Evolutionary conservation across 345 rosid genomes (phyloP).

Genomic region (Eucalyptus sideroxylon): DNA sequence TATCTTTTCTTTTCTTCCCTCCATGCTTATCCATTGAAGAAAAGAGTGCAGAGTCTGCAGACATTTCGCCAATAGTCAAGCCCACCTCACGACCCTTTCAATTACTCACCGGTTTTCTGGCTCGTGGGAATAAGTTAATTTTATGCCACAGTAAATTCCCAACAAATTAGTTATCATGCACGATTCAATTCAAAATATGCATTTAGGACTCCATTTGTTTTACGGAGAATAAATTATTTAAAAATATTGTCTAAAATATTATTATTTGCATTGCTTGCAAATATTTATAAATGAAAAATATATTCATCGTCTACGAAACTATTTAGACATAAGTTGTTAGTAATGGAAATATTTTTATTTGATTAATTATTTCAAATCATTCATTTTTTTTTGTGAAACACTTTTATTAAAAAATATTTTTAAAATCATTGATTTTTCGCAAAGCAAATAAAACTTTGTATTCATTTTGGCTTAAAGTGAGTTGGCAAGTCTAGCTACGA

Average conservation of each 20-base stretch:
- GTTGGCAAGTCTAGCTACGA: not conserved
- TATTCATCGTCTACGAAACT: accelerated
- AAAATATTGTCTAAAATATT: too few species aligned
- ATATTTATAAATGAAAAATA: too few species aligned
- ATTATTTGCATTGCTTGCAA: too few species aligned
- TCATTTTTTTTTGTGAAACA: too few species aligned
- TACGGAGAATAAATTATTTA: too few species aligned
- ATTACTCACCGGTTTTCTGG: not conserved
- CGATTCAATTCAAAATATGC: not conserved
- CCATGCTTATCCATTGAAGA: not conserved
- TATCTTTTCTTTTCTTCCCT: too few species aligned
- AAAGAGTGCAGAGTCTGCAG: not conserved
- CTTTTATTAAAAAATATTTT: too few species aligned
- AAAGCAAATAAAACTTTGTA: too few species aligned
- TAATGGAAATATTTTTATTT: too few species aligned
- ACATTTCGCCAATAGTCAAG: not conserved
- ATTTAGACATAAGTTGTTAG: too few species aligned
- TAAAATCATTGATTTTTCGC: too few species aligned
- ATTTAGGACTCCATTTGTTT: not conserved
- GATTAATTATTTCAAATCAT: too few species aligned
- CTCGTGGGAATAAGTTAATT: not conserved
- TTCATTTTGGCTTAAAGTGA: not conserved
- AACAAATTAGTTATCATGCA: not conserved
- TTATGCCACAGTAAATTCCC: not conserved
- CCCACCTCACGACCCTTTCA: not conserved